Conservation (phyloP, 1,284 basidiomycete species). For the Pseudozyma thailandica region DNA sequence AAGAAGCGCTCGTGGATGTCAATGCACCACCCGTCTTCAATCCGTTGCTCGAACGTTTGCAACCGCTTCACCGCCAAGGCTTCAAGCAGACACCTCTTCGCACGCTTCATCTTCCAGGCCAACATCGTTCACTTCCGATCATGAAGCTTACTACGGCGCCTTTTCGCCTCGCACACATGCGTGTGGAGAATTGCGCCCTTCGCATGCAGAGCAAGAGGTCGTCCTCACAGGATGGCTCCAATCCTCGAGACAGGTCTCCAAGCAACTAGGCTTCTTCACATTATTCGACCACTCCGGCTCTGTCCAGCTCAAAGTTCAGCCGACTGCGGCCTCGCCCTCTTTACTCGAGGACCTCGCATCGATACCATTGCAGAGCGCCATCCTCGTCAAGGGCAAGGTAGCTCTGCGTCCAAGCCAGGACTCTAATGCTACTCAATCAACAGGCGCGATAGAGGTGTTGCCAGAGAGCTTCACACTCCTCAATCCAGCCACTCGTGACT, state of each 20-base stretch:
- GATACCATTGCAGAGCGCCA: conserved; percentile 51
- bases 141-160: conserved; percentile 69
- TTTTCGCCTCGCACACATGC: conserved; percentile 76
- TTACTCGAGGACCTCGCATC: conserved; percentile 73
- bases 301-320: conserved; percentile 74
- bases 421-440: conserved; percentile 54
- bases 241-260: conserved; percentile 76
- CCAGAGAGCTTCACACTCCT: conserved; percentile 79
- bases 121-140: not conserved
- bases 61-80: not conserved
- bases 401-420: conserved; percentile 40
- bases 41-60: not conserved
- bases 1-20: not conserved
- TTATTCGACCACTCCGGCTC: conserved; percentile 80
- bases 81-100: not conserved
- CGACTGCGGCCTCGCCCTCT: conserved; percentile 12
- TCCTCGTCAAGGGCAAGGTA: conserved; percentile 45
- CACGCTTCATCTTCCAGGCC: conserved; percentile 1
- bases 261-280: conserved; percentile 79
- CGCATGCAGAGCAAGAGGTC: conserved; percentile 74
- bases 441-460: conserved; percentile 82
- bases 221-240: conserved; percentile 82
- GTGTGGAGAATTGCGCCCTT: conserved; percentile 74
- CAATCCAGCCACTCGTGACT: conserved; percentile 77
- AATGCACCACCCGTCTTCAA: not conserved